phyloP scores from a whole-genome alignment of 768 basidiomycete species.

The Lactifluus subvellereus region DNA sequence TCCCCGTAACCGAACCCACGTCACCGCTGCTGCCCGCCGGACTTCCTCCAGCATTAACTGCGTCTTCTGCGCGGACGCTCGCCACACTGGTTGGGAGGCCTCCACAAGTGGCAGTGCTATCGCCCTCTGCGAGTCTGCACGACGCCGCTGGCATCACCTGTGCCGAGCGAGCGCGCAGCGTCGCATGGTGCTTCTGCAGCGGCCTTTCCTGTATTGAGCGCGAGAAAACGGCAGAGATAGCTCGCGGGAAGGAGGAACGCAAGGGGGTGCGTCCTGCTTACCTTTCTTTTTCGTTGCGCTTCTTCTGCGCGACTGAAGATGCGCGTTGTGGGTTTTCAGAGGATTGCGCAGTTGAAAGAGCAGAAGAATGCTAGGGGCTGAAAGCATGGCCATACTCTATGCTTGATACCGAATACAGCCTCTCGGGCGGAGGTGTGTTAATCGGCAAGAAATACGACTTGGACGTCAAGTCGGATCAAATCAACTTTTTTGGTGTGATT shows the following conservation, averaged over 20 bases:
- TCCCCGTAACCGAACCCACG: constrained; percentile 17
- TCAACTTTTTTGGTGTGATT: too few relatives aligned
- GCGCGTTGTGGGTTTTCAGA: constrained; percentile 35
- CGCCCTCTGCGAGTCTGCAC: constrained; percentile 1
- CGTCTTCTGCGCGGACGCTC: neutral
- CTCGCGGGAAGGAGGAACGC: constrained; percentile 83
- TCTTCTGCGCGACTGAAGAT: neutral
- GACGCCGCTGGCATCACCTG: constrained; percentile 15
- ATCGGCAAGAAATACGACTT: neutral
- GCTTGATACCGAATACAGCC: neutral
- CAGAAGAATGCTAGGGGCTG: constrained; percentile 50
- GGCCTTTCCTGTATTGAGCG: constrained; percentile 52
- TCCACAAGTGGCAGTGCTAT: neutral
- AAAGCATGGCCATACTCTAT: neutral
- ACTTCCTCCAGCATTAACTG: neutral
- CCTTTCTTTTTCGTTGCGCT: neutral
- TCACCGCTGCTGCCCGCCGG: neutral
- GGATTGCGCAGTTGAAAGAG: constrained; percentile 75
- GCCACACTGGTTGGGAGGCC: neutral
- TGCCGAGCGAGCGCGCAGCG: constrained; percentile 24
- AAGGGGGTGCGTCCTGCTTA: constrained; percentile 55
- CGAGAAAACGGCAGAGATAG: constrained; percentile 92
- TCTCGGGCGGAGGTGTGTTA: too few relatives aligned
- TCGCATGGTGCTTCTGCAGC: constrained; percentile 25
- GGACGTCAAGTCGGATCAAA: too few relatives aligned